Evolutionary conservation across 176 grass and related monocot species (phyloP).

Genomic region (Areca catechu): DNA sequence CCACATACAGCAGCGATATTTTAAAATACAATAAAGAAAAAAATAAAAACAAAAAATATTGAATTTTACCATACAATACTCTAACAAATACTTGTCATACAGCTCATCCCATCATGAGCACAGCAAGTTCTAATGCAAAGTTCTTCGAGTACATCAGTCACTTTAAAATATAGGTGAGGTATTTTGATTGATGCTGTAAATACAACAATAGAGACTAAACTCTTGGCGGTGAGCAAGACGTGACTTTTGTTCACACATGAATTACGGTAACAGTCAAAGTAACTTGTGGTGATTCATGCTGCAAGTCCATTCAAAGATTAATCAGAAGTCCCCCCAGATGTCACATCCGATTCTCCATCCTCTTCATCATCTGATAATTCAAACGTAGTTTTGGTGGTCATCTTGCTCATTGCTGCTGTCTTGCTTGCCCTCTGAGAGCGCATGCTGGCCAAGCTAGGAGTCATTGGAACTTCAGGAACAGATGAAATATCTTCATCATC

Average conservation of each 20-base stretch:
- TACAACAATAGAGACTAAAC: no score
- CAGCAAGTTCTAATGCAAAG: not conserved
- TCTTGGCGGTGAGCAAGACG: no score
- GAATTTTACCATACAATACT: no score
- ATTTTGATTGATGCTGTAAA: no score
- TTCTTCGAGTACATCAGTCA: not conserved
- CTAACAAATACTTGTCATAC: not conserved
- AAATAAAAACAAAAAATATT: no score
- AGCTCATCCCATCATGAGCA: not conserved
- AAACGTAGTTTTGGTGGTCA: slow-evolving; percentile 25
- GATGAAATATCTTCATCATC: slow-evolving; percentile 3
- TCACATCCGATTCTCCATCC: slow-evolving; percentile 34
- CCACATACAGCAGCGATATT: no score
- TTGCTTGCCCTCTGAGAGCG: slow-evolving; percentile 82
- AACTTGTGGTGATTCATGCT: not conserved
- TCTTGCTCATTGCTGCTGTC: slow-evolving; percentile 57
- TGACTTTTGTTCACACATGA: no score
- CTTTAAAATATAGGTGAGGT: no score
- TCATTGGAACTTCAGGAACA: slow-evolving; percentile 23
- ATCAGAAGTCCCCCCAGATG: slow-evolving; percentile 34
- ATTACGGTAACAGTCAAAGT: not conserved
- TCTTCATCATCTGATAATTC: not conserved
- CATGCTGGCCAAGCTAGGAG: slow-evolving; percentile 25
- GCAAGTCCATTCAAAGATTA: slow-evolving; percentile 6
- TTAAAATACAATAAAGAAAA: no score